These are phyloP conservation scores for Mortierella sp. DNA, from an alignment of 371 early-diverging fungal species.

Conservation along the genomic window DNA sequence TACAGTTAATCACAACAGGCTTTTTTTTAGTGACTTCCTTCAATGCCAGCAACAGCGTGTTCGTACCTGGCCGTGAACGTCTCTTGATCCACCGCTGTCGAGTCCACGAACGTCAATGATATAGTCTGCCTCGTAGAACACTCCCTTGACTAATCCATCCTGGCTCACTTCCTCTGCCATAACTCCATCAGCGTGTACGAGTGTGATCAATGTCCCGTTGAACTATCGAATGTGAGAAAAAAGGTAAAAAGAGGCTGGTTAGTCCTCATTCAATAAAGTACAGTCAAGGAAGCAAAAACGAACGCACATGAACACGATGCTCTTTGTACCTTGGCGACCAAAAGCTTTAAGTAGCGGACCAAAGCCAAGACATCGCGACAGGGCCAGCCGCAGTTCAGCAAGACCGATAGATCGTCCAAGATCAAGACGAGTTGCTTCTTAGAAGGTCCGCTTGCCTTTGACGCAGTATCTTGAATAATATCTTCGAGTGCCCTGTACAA, in stretches of 20 bases:
- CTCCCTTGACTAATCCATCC: slow-evolving; percentile 67
- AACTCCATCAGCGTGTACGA: slow-evolving; percentile 74
- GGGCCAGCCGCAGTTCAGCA: slow-evolving; percentile 69
- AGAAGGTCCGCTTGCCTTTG: slow-evolving; percentile 6
- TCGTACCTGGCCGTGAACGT: slow-evolving; percentile 78
- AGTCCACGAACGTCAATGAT: slow-evolving; percentile 73
- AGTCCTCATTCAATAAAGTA: not conserved
- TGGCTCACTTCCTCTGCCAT: slow-evolving; percentile 67
- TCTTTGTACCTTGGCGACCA: slow-evolving; percentile 58
- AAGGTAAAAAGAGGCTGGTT: not conserved
- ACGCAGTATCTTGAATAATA: slow-evolving; percentile 27
- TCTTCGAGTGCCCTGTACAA: slow-evolving; percentile 43
- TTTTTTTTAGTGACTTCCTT: not conserved
- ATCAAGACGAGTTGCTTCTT: slow-evolving; percentile 65
- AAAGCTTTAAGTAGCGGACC: slow-evolving; percentile 61
- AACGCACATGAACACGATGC: not conserved
- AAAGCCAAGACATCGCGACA: slow-evolving; percentile 62
- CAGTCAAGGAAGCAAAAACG: not conserved
- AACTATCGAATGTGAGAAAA: slow-evolving; percentile 21
- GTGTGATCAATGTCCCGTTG: slow-evolving; percentile 71
- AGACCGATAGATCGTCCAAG: slow-evolving; percentile 74
- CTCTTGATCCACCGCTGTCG: slow-evolving; percentile 75
- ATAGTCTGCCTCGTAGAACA: slow-evolving; percentile 66
- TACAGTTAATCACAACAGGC: not conserved
- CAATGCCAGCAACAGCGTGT: not conserved